Base-by-base conservation (phyloP, 345 rosid genomes). In the Melaleuca alternifolia region DNA sequence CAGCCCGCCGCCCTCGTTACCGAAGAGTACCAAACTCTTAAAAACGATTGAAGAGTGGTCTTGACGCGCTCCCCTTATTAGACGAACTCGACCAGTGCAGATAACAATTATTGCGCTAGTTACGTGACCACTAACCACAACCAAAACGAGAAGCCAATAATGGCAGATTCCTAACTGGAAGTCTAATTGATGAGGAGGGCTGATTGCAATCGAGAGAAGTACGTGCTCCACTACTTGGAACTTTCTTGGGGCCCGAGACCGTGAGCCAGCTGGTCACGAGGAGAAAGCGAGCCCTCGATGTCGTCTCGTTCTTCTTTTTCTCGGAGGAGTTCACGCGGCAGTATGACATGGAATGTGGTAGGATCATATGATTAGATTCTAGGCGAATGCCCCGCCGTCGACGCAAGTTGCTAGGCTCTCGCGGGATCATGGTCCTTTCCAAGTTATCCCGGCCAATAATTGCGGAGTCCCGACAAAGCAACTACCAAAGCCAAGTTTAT, bases 261-360 rank as follows among this genome's bases (percentile, higher is more conserved):
- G 79, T 33, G 13, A 33, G 24, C 79, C 2, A 18, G 79, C 79
- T 21, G 46, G 84, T 83, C 84, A 51, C 84, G 84, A 51, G 84
- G 24, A 33, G 54, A 51, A 33, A 83, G 41, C 44, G 59, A 83
- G 24, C 8, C 16, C 48, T 33, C 48, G 4, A 9, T 33, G 18
- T 71, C 4, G 18, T 71, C 4, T 37, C 37, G 33, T 4, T 2
- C 6, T 4, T n/a, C 8, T 0, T 71, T 33, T 37, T 71, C 79
- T 5, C 0, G 46, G 9, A 37, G 46, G 46, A 18, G 24, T 8
- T 15, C 4, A 18, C 41, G 11, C 24, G 48, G 48, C 48, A 9
- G 0, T 48, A 18, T 0, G 7, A 4, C 26, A 10, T 10, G 21
- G 37, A 37, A 71, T 7, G 26, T 1, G 2, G 33, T 12, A 2